Conservation (phyloP, 805 yeast genomes). For the Wickerhamiella spandovensis region DNA sequence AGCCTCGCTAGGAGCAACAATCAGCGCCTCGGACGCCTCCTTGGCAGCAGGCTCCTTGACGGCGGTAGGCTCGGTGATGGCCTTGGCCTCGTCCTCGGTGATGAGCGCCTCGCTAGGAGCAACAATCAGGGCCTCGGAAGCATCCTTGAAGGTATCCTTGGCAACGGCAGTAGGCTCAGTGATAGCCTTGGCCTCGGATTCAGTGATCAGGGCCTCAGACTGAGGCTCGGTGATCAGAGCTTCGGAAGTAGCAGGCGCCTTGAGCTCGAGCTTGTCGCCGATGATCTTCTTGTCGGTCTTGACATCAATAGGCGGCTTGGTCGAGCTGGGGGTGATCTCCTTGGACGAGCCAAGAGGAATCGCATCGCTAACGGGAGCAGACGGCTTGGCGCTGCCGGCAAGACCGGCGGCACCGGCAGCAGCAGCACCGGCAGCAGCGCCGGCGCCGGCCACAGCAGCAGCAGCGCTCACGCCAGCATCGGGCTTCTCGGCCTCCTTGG, state of each 20-base stretch:
- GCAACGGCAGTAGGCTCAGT: background rate
- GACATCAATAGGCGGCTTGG: background rate
- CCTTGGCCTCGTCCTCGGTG: slow-evolving; percentile 7
- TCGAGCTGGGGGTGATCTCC: background rate
- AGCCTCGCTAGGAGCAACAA: background rate
- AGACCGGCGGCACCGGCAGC: slow-evolving; percentile 4
- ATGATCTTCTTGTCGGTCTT: background rate
- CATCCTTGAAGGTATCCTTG: too few relatives aligned
- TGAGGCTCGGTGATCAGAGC: background rate
- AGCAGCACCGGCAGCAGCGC: slow-evolving; percentile 7
- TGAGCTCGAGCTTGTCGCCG: slow-evolving; percentile 2
- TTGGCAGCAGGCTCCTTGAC: too few relatives aligned
- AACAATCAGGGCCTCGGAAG: too few relatives aligned
- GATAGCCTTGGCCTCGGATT: slow-evolving; percentile 3
- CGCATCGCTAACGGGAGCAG: slow-evolving; percentile 8
- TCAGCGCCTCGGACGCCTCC: background rate
- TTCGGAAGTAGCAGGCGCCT: background rate
- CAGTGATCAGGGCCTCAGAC: slow-evolving; percentile 1
- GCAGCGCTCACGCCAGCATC: slow-evolving; percentile 1
- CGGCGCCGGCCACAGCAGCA: slow-evolving; percentile 7
- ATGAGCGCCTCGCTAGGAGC: background rate
- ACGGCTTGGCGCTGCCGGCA: slow-evolving; percentile 1
- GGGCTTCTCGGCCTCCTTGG: background rate
- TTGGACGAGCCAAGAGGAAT: background rate
- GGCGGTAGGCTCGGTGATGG: background rate